Evolutionary conservation across 139 green algal genomes (phyloP).

Genomic region (Volvox reticuliferus): DNA sequence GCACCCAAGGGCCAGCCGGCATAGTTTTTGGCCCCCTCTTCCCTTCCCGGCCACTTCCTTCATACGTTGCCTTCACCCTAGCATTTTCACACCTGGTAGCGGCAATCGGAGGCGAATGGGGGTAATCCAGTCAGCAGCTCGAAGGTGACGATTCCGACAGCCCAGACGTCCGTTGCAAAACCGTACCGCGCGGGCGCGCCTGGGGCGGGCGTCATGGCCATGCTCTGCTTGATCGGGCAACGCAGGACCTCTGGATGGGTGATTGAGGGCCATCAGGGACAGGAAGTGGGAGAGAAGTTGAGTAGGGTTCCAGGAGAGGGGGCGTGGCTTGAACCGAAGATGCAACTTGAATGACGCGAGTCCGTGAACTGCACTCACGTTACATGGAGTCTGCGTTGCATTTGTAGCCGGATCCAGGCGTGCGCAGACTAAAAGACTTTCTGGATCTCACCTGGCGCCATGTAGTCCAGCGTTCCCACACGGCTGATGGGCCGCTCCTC

Average conservation of each 20-base stretch:
- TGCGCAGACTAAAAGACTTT: neutral
- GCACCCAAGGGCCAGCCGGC: too few relatives aligned
- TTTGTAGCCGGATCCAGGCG: too few relatives aligned
- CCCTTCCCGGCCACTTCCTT: too few relatives aligned
- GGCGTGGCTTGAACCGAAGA: too few relatives aligned
- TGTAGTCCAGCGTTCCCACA: conserved; percentile 62
- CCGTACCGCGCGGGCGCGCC: conserved; percentile 9
- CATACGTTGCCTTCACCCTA: too few relatives aligned
- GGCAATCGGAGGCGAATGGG: conserved; percentile 27
- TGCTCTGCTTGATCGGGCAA: conserved; percentile 66
- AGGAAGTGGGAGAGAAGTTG: too few relatives aligned
- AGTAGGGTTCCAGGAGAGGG: too few relatives aligned
- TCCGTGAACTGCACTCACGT: too few relatives aligned
- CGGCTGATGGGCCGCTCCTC: conserved; percentile 68
- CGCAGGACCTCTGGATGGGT: conserved; percentile 58
- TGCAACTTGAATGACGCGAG: too few relatives aligned
- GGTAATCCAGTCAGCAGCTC: conserved; percentile 65
- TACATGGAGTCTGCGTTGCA: too few relatives aligned
- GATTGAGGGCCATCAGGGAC: too few relatives aligned
- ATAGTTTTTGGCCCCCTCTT: too few relatives aligned
- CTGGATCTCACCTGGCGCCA: conserved; percentile 5
- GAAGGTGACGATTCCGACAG: conserved; percentile 64
- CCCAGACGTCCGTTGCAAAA: conserved; percentile 59
- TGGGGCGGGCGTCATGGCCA: conserved; percentile 39
- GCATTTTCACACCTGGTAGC: conserved; percentile 7